Percentiles rank a stretch among this genome's conserved stretches.
These are phyloP conservation scores for Uronychia binucleata DNA, from an alignment of 73 alveolate genomes.

Conservation along the genomic window DNA sequence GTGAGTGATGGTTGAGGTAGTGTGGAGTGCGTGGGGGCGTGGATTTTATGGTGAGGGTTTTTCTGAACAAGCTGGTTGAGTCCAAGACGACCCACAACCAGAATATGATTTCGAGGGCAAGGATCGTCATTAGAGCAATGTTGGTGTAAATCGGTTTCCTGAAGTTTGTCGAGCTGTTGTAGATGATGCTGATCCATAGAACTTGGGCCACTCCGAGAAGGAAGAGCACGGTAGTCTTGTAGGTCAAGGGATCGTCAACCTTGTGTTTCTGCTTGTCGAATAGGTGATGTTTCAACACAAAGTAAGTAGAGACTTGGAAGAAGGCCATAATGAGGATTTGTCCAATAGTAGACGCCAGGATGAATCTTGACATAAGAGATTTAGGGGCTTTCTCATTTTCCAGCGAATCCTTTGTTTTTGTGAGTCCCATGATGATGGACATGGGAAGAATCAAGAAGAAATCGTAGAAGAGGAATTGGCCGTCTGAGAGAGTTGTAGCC, in stretches of 20 bases:
- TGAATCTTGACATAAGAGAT: not conserved
- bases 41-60: constrained; percentile 6
- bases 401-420: constrained; percentile 31
- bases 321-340: not conserved
- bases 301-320: not conserved
- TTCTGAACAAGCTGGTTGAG: not conserved
- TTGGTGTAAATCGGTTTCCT: constrained; percentile 86
- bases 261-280: not conserved
- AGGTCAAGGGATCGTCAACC: not conserved
- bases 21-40: not conserved
- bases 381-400: not conserved
- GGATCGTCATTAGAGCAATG: constrained; percentile 56
- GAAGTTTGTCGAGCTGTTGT: constrained; percentile 89
- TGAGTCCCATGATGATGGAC: constrained; percentile 89
- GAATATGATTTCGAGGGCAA: not conserved
- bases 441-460: constrained; percentile 89
- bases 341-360: not conserved
- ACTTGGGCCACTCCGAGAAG: constrained; percentile 70
- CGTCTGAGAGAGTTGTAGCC: constrained; percentile 81
- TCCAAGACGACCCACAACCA: not conserved
- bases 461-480: constrained; percentile 90
- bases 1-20: no score
- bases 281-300: not conserved
- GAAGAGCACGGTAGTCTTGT: not conserved
- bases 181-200: constrained; percentile 71